These are phyloP conservation scores for Gracilaria gracilis DNA, from an alignment of 23 red algal species.

Conservation along the genomic window DNA sequence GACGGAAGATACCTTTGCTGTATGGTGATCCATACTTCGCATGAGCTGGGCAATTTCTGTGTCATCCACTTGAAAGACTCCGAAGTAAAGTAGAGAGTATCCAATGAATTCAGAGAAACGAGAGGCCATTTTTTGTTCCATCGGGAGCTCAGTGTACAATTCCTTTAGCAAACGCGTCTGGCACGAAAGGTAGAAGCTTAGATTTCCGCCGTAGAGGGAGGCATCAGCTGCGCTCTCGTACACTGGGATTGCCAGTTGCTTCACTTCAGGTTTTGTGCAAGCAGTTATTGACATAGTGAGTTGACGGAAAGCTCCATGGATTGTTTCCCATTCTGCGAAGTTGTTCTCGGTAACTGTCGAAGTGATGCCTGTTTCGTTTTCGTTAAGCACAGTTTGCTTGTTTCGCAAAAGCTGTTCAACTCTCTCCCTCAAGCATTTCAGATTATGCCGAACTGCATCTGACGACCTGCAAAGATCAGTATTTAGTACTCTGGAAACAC, in stretches of 20 bases:
- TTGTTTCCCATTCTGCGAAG: slow-evolving; percentile 34
- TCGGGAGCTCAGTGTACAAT: slow-evolving; percentile 40
- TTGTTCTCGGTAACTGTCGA: background rate
- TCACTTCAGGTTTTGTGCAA: slow-evolving; percentile 29
- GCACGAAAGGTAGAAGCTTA: slow-evolving; percentile 65
- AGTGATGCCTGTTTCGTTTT: background rate
- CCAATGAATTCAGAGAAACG: slow-evolving; percentile 56
- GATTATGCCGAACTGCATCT: background rate
- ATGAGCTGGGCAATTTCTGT: slow-evolving; percentile 46
- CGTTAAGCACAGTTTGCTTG: slow-evolving; percentile 1
- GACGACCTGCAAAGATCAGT: slow-evolving; percentile 3
- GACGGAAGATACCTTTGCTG: slow-evolving; percentile 9
- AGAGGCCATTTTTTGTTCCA: slow-evolving; percentile 10
- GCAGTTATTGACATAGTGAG: slow-evolving; percentile 77
- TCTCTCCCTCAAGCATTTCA: slow-evolving; percentile 20
- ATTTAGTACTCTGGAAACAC: slow-evolving; percentile 64
- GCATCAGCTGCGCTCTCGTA: slow-evolving; percentile 77
- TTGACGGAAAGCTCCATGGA: slow-evolving; percentile 54
- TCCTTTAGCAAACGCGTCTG: slow-evolving; percentile 54
- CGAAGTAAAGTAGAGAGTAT: slow-evolving; percentile 64
- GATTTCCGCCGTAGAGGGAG: slow-evolving; percentile 58
- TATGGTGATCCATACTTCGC: slow-evolving; percentile 21
- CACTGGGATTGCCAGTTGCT: slow-evolving; percentile 53
- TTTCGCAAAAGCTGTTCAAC: slow-evolving; percentile 19
- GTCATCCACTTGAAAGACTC: slow-evolving; percentile 34